phyloP scores from a whole-genome alignment of 1,139 yeast genomes.

The Lodderomyces beijingensis region DNA sequence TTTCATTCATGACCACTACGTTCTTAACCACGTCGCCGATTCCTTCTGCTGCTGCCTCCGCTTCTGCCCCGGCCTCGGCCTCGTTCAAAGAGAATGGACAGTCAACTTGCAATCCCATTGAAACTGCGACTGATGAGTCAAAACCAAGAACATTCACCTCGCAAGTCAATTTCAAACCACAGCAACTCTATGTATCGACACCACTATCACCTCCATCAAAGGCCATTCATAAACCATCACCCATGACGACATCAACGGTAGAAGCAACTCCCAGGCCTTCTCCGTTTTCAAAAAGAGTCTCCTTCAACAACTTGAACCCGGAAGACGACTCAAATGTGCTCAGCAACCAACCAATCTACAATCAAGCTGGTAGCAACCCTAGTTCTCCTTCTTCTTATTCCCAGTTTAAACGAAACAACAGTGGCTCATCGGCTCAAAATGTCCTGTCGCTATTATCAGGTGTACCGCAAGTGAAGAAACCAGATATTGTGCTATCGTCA shows the following conservation, averaged over 20 bases:
- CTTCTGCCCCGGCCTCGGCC: too few relatives aligned
- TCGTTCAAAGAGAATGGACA: too few relatives aligned
- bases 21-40: too few relatives aligned
- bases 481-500: background rate
- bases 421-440: background rate
- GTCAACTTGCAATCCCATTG: too few relatives aligned
- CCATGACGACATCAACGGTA: background rate
- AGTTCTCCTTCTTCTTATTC: too few relatives aligned
- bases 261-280: too few relatives aligned
- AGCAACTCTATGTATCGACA: background rate
- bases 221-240: background rate
- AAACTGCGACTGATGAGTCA: too few relatives aligned
- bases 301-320: constrained; percentile 41
- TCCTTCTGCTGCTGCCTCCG: too few relatives aligned
- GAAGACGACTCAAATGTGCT: constrained; percentile 12
- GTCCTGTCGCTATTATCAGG: background rate
- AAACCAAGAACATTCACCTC: too few relatives aligned
- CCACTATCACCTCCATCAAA: background rate
- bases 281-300: constrained; percentile 30
- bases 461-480: background rate
- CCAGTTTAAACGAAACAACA: too few relatives aligned
- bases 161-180: constrained; percentile 1
- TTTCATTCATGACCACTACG: too few relatives aligned
- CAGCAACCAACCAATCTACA: constrained; percentile 9
- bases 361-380: constrained; percentile 5